Conservation (phyloP, 148 eudicot species). For the Salicornia ramosissima region DNA sequence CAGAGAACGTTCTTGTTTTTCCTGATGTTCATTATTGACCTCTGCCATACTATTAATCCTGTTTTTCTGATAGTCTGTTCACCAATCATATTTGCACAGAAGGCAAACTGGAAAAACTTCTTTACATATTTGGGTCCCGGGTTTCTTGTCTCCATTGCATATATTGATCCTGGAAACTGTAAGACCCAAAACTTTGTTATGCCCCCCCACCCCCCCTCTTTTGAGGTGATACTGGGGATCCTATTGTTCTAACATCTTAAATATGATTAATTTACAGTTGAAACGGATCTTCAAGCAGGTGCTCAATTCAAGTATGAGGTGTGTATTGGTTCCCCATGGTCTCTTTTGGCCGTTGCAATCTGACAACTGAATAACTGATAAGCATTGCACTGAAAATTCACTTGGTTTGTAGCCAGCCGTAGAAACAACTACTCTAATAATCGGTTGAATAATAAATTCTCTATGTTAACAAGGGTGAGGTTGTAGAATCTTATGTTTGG, state of each 20-base stretch:
- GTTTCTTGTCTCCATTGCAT: slow-evolving; percentile 92
- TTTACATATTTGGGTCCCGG: slow-evolving; percentile 95
- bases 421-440: neutral
- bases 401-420: neutral
- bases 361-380: neutral
- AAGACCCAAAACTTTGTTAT: slow-evolving; percentile 33
- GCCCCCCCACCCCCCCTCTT: no score
- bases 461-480: neutral
- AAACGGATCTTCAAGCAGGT: slow-evolving; percentile 90
- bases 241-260: slow-evolving; percentile 17
- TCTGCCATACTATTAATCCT: neutral
- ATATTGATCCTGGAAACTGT: slow-evolving; percentile 99
- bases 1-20: neutral
- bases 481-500: no score
- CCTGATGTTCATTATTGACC: neutral
- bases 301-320: slow-evolving; percentile 92
- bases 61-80: neutral
- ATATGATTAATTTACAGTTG: slow-evolving; percentile 53
- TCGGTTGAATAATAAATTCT: neutral
- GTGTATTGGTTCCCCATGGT: slow-evolving; percentile 1
- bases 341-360: neutral
- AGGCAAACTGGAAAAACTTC: slow-evolving; percentile 88
- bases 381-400: neutral
- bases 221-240: neutral
- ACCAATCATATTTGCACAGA: slow-evolving; percentile 32